These are phyloP conservation scores for Fraxinus ornus DNA, from an alignment of 305 asterid species.

Conservation along the genomic window DNA sequence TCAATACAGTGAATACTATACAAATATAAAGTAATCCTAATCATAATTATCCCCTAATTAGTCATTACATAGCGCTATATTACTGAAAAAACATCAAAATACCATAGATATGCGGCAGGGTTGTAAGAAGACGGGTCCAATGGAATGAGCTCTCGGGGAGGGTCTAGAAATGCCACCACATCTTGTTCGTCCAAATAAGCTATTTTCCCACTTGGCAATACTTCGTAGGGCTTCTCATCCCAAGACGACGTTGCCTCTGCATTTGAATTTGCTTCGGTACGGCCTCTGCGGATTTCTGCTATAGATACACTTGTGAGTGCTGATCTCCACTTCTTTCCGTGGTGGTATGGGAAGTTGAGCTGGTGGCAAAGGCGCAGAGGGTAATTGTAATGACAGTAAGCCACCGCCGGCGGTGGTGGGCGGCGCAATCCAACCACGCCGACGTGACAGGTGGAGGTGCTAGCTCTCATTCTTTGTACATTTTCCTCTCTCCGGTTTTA, in stretches of 20 bases:
- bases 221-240: conserved; percentile 50
- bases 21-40: not conserved
- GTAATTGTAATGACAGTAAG: not conserved
- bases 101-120: conserved; percentile 84
- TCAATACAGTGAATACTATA: not conserved
- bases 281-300: conserved; percentile 21
- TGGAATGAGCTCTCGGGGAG: conserved; percentile 71
- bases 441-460: conserved; percentile 31
- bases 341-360: not conserved
- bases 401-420: conserved; percentile 6
- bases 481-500: not conserved
- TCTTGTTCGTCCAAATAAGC: conserved; percentile 63
- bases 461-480: not conserved
- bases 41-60: not conserved
- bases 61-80: not conserved
- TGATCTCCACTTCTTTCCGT: conserved; percentile 20
- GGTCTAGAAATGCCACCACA: conserved; percentile 70
- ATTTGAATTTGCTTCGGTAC: conserved; percentile 40
- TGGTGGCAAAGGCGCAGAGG: not conserved
- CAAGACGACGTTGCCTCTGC: conserved; percentile 37
- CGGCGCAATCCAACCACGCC: conserved; percentile 23
- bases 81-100: not conserved
- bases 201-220: conserved; percentile 33
- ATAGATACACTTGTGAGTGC: not conserved
- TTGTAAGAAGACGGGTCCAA: conserved; percentile 74